Evolutionary conservation across 805 yeast genomes (phyloP).

Genomic region (Kodamaea hsintzibuensis): DNA sequence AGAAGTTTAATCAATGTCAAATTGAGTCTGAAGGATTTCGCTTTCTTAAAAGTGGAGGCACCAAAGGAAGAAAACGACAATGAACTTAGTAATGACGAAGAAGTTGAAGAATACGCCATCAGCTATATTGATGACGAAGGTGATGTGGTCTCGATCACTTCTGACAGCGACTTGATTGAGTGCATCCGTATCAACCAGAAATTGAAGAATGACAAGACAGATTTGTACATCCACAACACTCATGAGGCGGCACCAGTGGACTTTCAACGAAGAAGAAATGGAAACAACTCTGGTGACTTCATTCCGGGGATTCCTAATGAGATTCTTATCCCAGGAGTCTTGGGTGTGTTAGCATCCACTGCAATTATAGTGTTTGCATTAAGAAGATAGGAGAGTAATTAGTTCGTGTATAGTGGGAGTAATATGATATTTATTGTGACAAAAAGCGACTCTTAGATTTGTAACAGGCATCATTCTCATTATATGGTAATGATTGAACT

Average conservation of each 20-base stretch:
- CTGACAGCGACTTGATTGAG: constrained; percentile 70
- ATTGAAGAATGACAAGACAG: constrained; percentile 60
- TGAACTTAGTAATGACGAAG: constrained; percentile 5
- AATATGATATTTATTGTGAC: background rate
- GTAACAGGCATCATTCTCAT: too few species aligned
- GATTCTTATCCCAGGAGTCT: constrained; percentile 61
- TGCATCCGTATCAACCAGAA: constrained; percentile 61
- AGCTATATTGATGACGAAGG: constrained; percentile 84
- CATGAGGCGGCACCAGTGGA: constrained; percentile 42
- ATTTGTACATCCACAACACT: constrained; percentile 69
- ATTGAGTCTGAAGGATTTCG: constrained; percentile 42
- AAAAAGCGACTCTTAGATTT: too few species aligned
- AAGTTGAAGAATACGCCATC: constrained; percentile 52
- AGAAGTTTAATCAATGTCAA: constrained; percentile 45
- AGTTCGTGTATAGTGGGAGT: background rate
- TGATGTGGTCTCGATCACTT: constrained; percentile 74
- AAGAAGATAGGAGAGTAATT: constrained; percentile 29
- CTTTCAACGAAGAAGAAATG: constrained; percentile 11
- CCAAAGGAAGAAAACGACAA: constrained; percentile 23
- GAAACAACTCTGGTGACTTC: constrained; percentile 20
- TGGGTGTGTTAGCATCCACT: constrained; percentile 60
- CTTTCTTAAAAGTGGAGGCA: constrained; percentile 27
- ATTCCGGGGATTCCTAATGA: constrained; percentile 62
- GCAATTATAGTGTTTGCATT: constrained; percentile 56
- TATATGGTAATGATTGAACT: too few species aligned